Evolutionary conservation across 2,329 filamentous ascomycete species (phyloP), one percentile per base, ranked within the genome.

Genomic region (Teratosphaeria gauchensis): DNA sequence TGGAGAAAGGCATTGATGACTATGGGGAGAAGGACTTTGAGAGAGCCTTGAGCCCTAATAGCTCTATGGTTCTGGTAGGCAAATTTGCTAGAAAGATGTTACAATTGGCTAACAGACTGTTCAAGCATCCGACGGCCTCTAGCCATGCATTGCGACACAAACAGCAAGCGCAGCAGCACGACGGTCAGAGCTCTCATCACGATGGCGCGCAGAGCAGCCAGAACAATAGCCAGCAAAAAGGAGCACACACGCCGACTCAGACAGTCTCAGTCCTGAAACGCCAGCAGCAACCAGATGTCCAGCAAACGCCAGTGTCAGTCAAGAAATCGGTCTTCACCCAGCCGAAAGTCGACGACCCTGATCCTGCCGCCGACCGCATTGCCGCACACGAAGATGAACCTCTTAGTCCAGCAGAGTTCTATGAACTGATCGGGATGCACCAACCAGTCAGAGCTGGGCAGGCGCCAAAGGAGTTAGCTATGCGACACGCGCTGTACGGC

Each of bases 401-500:
- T 4, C 60, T 71, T 14, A 24, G 55, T 3, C 30, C 35, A 7
- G 30, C 31, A 24, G 58, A 69, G 33, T 68, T 72, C 62, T 70
- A 68, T 61, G 62, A 65, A 30, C 62, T 71, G 2, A 70, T 71
- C 38, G 69, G 69, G 19, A 68, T 72, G 67, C 57, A 58, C 14
- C 54, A 57, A 16, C 68, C 69, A 11, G 12, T 16, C 12, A 30
- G 55, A 1, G 31, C 57, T 8, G 57, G 58, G 16, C 58, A 68
- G 12, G 59, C 63, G 11, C 69, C 69, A 5, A 66, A 66, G 55
- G 58, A 66, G 9, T 59, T 71, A 11, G 63, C 62, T n/a, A 59
- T 62, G 19, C 59, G 55, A 24, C 61, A 69, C 53, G 69, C 69
- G 33, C 63, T 72, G 35, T 71, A 70, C 60, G 55, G 54, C 21